Evolutionary conservation across 352 stramenopile genomes (phyloP).

Genomic region (Elongisporangium senticosum): DNA sequence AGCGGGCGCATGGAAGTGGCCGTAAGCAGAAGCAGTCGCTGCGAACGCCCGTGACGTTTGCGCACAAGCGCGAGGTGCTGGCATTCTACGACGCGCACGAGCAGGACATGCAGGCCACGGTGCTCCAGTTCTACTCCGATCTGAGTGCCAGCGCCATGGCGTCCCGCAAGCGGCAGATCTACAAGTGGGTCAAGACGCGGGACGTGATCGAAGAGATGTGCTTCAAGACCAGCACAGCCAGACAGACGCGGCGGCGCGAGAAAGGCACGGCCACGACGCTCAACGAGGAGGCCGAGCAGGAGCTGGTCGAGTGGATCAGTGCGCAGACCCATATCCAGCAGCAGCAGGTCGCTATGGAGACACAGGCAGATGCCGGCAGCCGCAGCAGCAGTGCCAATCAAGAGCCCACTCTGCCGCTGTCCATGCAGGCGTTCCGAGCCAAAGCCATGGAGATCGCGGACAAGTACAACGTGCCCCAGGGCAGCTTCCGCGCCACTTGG

Average conservation of each 20-base stretch:
- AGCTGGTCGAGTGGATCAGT: slow-evolving; percentile 29
- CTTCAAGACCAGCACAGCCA: slow-evolving; percentile 28
- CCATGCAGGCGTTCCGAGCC: slow-evolving; percentile 18
- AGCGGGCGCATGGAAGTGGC: slow-evolving; percentile 7
- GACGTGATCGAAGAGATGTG: slow-evolving; percentile 27
- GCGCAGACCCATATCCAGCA: slow-evolving; percentile 5
- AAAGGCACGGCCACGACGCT: slow-evolving; percentile 36
- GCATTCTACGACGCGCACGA: slow-evolving; percentile 28
- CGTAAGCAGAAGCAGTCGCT: slow-evolving; percentile 26
- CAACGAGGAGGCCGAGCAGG: slow-evolving; percentile 17
- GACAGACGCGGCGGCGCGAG: slow-evolving; percentile 24
- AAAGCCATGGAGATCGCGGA: slow-evolving; percentile 32
- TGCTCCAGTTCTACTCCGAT: slow-evolving; percentile 27
- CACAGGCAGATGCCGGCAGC: neutral
- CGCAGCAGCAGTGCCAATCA: neutral
- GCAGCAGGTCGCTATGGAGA: neutral
- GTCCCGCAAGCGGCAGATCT: slow-evolving; percentile 45
- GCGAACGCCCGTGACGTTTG: slow-evolving; percentile 29
- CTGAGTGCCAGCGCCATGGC: slow-evolving; percentile 9
- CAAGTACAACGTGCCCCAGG: slow-evolving; percentile 22
- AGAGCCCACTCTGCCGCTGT: slow-evolving; percentile 7
- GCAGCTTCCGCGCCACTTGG: slow-evolving; percentile 38
- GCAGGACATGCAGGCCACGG: slow-evolving; percentile 32
- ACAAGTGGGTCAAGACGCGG: slow-evolving; percentile 39
- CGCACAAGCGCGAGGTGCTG: slow-evolving; percentile 36